Evolutionary conservation across 1,139 yeast genomes (phyloP), one percentile per base, ranked within the genome.

Genomic region (Diutina mesorugosa): DNA sequence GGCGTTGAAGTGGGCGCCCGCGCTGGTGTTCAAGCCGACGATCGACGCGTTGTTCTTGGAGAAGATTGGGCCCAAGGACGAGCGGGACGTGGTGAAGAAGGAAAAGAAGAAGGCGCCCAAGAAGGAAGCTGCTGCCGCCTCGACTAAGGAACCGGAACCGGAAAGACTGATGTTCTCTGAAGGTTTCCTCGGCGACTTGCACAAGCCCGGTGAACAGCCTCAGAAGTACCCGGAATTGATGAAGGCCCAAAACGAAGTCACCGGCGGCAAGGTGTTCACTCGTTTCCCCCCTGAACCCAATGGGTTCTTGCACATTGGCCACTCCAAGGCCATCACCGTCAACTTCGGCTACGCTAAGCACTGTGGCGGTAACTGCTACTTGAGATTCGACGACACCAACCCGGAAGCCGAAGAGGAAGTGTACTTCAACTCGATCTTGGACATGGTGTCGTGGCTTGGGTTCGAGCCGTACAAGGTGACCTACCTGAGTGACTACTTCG

Each of bases 341-440:
- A 91, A 93, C 70, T 93, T 93, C 69, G 98, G 98, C 16, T 93
- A 79, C 68, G 99, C 99, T 53, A 85, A 87, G 69, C 85, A 74
- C 71, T 79, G 90, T 68, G 79, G 81, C 59, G 99, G 99, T 61
- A 78, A 82, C 59, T 91, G 98, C 71, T 90, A 90, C 69, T 78
- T 95, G 68, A 82, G 99, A 70, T 95, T 84, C 64, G 99, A 95
- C 71, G 99, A 95, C 67, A 95, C 99, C 51, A 95, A 95, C 67
- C 99, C 99, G 2, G 98, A 91, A 71, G 97, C 97, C 53, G 99
- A 95, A 72, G 97, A 95, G 64, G 97, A 90, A 64, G 84, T 84
- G 59, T 95, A 86, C 68, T 90, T 93, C 70, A 83, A 81, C 62
- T 85, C 96, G 51, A 95, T 95, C 60, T 76, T 81, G 66, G 86